Base-by-base conservation (phyloP, 1,284 basidiomycete species). In the Apiotrichum gracile region DNA sequence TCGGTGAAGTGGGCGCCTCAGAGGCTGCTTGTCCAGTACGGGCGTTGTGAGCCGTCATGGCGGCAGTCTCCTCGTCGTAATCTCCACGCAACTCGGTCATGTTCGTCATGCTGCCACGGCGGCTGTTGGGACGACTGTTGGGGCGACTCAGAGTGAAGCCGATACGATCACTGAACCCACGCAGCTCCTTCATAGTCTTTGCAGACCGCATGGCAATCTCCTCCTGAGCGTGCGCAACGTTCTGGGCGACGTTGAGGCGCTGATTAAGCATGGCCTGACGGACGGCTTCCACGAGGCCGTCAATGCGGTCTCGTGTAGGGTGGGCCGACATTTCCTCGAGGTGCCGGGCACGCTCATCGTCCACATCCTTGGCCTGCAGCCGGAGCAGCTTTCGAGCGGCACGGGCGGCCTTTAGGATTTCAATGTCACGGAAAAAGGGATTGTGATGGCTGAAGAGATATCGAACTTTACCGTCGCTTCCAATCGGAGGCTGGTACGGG, bases 401-500 rank as follows among this genome's bases (percentile, higher is more conserved):
- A 53, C 73, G 69, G 16, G 78, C 78, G 0, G 78, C 78, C 62
- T 78, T 76, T 12, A 77, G 67, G 13, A 78, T 67, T 61, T 79
- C 77, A 43, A 79, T 76, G 45, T 77, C 73, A 35, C 70, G 71
- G 52, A 80, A 73, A 62, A 78, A 79, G 14, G 75, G 75, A 64
- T 83, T 83, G 41, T 77, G 72, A 58, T 80, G 74, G 38, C 75
- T 75, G 65, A 84, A 84, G 27, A 76, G 74, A 67, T 81, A 82
- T 4, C 58, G 55, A 1, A 60, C 47, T 63, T 60, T 55, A 26
- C 66, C 69, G 9, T 61, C 43, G 17, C 69, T 67, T 51, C 72
- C 40, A 51, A 51, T 40, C 71, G 77, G 60, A 66, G 75, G 67
- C 31, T 75, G 65, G 52, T 75, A 76, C 0, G 78, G 78, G 4